A percentile compares a stretch with the other conserved stretches of the same genome.
phyloP scores from a whole-genome alignment of 2,329 filamentous ascomycete genomes.

The Chalaropsis ovoidea region DNA sequence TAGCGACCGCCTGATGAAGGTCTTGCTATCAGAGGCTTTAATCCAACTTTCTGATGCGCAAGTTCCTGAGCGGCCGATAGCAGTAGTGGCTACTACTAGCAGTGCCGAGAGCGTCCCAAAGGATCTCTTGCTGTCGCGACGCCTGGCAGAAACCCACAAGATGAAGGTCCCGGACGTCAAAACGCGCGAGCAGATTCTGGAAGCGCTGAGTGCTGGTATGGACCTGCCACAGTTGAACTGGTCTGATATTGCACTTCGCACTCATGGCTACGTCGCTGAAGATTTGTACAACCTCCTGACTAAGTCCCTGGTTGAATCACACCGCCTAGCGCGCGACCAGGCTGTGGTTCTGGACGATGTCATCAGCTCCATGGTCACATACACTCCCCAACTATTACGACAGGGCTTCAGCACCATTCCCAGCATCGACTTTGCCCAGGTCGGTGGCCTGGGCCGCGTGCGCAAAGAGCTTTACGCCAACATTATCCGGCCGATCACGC shows the following conservation, averaged over 20 bases:
- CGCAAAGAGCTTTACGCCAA: slow-evolving; percentile 72
- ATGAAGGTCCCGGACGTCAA: slow-evolving; percentile 75
- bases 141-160: slow-evolving; percentile 76
- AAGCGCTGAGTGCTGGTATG: slow-evolving; percentile 58
- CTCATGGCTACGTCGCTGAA: slow-evolving; percentile 85
- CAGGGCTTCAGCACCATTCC: slow-evolving; percentile 94
- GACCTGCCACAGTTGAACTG: slow-evolving; percentile 61
- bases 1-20: slow-evolving; percentile 63
- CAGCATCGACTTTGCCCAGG: slow-evolving; percentile 83
- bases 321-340: slow-evolving; percentile 1
- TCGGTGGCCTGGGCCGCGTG: slow-evolving; percentile 72
- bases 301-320: slow-evolving; percentile 31
- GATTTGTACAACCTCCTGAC: slow-evolving; percentile 62
- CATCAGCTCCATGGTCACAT: slow-evolving; percentile 57
- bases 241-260: slow-evolving; percentile 62
- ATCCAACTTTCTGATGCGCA: slow-evolving; percentile 18
- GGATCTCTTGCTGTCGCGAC: slow-evolving; percentile 59
- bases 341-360: slow-evolving; percentile 46
- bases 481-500: slow-evolving; percentile 80
- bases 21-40: slow-evolving; percentile 18
- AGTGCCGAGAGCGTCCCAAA: slow-evolving; percentile 77
- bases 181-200: slow-evolving; percentile 67
- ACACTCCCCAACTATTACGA: slow-evolving; percentile 56
- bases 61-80: slow-evolving; percentile 46
- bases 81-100: slow-evolving; percentile 87